Base-by-base conservation (phyloP, 768 basidiomycete genomes). In the Ramaria sp. region DNA sequence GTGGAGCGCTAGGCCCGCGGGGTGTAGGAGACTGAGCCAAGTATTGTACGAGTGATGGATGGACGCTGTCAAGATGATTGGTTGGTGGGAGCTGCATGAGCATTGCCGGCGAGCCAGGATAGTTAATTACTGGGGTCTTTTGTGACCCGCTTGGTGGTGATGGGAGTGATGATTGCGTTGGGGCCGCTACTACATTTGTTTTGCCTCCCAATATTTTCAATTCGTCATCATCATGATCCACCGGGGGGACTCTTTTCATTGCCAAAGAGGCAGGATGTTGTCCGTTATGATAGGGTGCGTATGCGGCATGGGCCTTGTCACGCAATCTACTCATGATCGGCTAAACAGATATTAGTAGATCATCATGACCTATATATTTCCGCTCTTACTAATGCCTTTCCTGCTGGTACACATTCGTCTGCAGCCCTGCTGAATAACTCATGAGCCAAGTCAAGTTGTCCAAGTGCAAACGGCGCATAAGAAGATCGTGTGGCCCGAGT, bases 321-420 rank as follows among this genome's bases (percentile, higher is more conserved):
- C 78, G 83, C 28, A 86, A 62, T 50, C 73, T 71, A 13, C 79
- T 61, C 81, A 86, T 85, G 53, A 85, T 78, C 45, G 70, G 70
- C 84, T 86, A 60, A 9, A 36, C 2, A 16, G 20, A n/a, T 41
- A n/a, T 41, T 41, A 41, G 39, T 41, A 7, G 13, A 34, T 2
- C 9, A 34, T 34, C 32, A 8, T 34, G 32, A 34, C 1, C 7
- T 34, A 34, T 13, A 6, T 27, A 13, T n/a, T n/a, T 9, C 32
- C 32, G 47, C n/a, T 9, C 28, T 32, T 20, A 50, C 48, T 16
- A 37, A 20, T 5, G 28, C 48, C 61, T 80, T 79, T 13, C 73
- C 73, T 45, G 79, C 78, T 58, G 79, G 78, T 5, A 81, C 77
- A 45, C 83, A 70, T n/a, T 80, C 73, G 52, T 73, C 72, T 16